Base-by-base conservation (phyloP, 78 protist genomes). In the Andalucia godoyi region DNA sequence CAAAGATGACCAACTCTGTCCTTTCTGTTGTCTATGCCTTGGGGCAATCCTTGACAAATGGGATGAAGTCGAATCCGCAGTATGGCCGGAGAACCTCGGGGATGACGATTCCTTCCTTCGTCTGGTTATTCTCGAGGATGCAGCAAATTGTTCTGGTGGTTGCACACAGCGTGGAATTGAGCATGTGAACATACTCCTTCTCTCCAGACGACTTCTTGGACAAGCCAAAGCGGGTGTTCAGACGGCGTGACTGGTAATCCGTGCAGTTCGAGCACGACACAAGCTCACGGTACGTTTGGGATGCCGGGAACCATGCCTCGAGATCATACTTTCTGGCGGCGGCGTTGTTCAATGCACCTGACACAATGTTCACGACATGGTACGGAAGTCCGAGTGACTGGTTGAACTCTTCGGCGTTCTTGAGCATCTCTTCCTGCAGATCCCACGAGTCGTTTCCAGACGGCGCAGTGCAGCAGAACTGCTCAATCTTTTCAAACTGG, bases 231-330 rank as follows among this genome's bases (percentile, higher is more conserved):
- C 95, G 85, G 57, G 77, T 69, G 59, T 78, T 74, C 21, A 94
- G 71, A 41, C 74, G 65, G 53, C 98, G 84, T n/a, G 93, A 65
- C 79, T 90, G 98, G 87, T 92, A 98, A 80, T 95, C 99, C 23
- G 95, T 89, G 86, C 99, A 98, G 87, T 98, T 98, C 59, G 99
- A 95, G 89, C 98, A 92, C 25, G 98, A 95, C 46, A 96, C 99
- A 25, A 98, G 84, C 76, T 98, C 99, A 36, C 98, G 84, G 90
- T 49, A 94, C 15, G 79, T 73, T 18, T 75, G 81, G 65, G 79
- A 75, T 57, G 87, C 93, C 15, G 99, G 98, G 94, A 98, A 98
- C 94, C 95, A 95, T 27, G 92, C 98, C 78, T 98, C 99, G 10
- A 98, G 75, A 66, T 98, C 99, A 69, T 77, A 88, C 87, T 96